These are phyloP conservation scores for Colletotrichum sp. DNA, from an alignment of 2,329 filamentous ascomycete species.

Conservation along the genomic window DNA sequence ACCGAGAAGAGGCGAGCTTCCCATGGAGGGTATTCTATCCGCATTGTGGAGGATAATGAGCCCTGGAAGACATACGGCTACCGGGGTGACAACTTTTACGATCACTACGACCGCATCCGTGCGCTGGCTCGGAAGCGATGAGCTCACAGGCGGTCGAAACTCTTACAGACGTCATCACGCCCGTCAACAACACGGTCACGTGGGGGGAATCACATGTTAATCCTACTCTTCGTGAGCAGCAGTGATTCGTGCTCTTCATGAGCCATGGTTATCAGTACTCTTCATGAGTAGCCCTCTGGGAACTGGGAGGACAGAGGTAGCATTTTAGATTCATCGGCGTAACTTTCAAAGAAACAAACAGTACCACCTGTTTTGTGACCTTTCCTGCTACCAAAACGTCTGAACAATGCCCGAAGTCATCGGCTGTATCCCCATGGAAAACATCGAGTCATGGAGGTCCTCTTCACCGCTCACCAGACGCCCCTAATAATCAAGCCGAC, in stretches of 20 bases:
- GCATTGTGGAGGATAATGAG: not conserved
- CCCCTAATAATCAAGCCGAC: not conserved
- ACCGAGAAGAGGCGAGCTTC: not conserved
- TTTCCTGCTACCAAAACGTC: too few relatives aligned
- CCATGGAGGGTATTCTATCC: not conserved
- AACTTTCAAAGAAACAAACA: not conserved
- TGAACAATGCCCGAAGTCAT: fast-evolving
- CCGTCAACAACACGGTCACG: not conserved
- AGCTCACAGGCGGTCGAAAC: not conserved
- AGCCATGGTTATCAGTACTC: not conserved
- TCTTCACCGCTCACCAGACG: not conserved
- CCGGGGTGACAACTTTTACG: not conserved
- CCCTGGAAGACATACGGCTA: not conserved
- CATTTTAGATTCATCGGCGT: not conserved
- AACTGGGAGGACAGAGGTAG: not conserved
- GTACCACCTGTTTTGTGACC: not conserved
- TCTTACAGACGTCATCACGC: not conserved
- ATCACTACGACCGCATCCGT: not conserved
- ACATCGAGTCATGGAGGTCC: not conserved
- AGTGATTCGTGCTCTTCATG: not conserved
- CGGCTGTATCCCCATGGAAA: fast-evolving
- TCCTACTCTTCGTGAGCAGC: not conserved
- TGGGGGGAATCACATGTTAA: not conserved
- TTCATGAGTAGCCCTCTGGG: not conserved
- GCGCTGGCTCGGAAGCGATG: not conserved